Evolutionary conservation across 768 basidiomycete genomes (phyloP), one percentile per base, ranked within the genome.

Genomic region (Neoboletus subvelutipes): DNA sequence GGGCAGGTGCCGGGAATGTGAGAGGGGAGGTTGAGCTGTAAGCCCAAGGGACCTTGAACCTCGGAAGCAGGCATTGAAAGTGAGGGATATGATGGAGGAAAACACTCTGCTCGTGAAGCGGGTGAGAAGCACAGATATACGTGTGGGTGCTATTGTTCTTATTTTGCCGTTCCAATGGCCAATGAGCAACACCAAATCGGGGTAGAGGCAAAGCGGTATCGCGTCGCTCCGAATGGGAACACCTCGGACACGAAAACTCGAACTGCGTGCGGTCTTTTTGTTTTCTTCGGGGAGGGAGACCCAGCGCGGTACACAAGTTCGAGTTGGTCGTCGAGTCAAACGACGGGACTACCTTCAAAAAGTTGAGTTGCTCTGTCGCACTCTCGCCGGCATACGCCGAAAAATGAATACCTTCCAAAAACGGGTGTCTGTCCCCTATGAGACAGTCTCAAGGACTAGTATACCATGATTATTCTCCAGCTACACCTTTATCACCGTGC

Each of bases 361-460:
- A 42, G 59, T 57, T 58, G 55, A 58, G 58, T 60, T 60, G 45
- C 45, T 54, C 45, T 58, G 55, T 50, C 56, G 26, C 45, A 36
- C 55, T 45, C 43, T 46, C 45, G 4, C 57, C 65, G 65, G 65
- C 62, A 67, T 40, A 62, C 59, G 50, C 64, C 64, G 64, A 63
- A 56, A 64, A 54, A 50, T 43, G 52, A 54, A 41, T 45, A 42
- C 2, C n/a, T 42, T 15, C 63, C 42, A 45, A 45, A 61, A 43
- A 52, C 0, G 24, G 55, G 18, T 2, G 28, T 9, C 6, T 11
- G 17, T 41, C 26, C 22, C 46, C 12, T 31, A 13, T 12, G 18
- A 7, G 12, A 13, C 18, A 4, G 45, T 45, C 22, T 42, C 33
- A 31, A 31, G 31, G 29, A 10, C 8, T n/a, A n/a, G n/a, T 33